Conservation (phyloP, 2,329 filamentous ascomycete species). For the Tothia fuscella region DNA sequence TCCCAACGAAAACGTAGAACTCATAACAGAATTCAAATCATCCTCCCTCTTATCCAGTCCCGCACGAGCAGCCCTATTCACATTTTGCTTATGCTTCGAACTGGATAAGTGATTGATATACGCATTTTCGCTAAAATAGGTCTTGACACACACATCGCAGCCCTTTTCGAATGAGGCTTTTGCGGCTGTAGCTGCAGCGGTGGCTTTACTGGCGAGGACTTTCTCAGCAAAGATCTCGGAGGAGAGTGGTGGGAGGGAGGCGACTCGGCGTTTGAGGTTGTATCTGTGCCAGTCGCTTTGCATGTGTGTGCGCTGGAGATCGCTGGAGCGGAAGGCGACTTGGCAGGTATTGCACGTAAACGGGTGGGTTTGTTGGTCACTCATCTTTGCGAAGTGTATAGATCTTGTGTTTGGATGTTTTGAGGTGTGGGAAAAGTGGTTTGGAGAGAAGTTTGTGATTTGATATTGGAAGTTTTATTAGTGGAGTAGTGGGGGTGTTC, state of each 20-base stretch:
- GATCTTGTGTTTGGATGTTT: background rate
- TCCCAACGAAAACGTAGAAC: constrained; percentile 82
- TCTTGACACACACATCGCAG: constrained; percentile 76
- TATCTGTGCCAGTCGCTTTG: constrained; percentile 99
- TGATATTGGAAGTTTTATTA: no score
- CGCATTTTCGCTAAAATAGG: constrained; percentile 93
- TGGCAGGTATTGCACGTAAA: constrained; percentile 98
- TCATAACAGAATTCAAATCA: constrained; percentile 71
- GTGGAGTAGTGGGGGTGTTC: no score
- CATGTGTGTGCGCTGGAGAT: constrained; percentile 92
- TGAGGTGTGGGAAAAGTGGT: background rate
- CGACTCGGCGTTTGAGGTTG: constrained; percentile 90
- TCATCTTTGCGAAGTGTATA: constrained; percentile 2
- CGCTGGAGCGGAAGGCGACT: constrained; percentile 88
- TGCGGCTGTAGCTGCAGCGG: constrained; percentile 70
- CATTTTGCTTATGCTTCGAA: constrained; percentile 71
- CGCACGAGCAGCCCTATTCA: constrained; percentile 37
- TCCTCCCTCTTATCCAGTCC: constrained; percentile 27
- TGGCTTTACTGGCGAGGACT: constrained; percentile 80
- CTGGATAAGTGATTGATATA: constrained; percentile 86
- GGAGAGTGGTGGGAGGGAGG: constrained; percentile 77
- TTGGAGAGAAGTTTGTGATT: background rate
- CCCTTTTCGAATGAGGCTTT: constrained; percentile 78
- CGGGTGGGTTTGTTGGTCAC: constrained; percentile 44
- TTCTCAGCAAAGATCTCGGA: constrained; percentile 94